Evolutionary conservation across 2,329 filamentous ascomycete genomes (phyloP).

Genomic region (Nigrograna mackinnonii): DNA sequence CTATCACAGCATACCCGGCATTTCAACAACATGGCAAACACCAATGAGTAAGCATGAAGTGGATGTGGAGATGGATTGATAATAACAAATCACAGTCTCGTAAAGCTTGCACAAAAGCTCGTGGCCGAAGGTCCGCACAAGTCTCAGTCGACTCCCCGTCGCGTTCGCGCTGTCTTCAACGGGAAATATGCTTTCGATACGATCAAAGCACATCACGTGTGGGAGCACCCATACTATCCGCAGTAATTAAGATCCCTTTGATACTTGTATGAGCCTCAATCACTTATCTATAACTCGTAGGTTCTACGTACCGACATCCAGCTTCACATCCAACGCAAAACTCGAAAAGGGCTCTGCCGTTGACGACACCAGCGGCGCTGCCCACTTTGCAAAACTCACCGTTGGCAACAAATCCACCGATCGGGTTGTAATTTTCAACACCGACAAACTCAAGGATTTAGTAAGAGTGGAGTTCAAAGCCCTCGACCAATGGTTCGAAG

Average conservation of each 20-base stretch:
- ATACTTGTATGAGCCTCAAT: not conserved
- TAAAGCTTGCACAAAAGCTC: conserved; percentile 45
- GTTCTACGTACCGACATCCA: conserved; percentile 30
- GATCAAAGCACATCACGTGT: conserved; percentile 35
- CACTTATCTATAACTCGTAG: conserved; percentile 14
- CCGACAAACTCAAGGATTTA: conserved; percentile 21
- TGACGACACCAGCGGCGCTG: conserved; percentile 19
- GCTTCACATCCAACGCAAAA: conserved; percentile 20
- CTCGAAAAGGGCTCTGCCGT: conserved; percentile 16
- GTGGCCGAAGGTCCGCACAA: conserved; percentile 42
- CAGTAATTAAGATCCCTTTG: conserved; percentile 21
- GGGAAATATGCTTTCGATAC: conserved; percentile 39
- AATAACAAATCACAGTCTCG: conserved; percentile 42
- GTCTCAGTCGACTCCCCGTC: conserved; percentile 27
- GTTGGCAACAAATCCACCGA: conserved; percentile 19
- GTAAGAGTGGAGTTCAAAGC: conserved; percentile 34
- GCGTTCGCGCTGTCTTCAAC: conserved; percentile 35
- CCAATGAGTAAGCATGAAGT: conserved; percentile 8
- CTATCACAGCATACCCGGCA: conserved; percentile 1
- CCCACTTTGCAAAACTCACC: conserved; percentile 23
- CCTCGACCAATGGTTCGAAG: conserved; percentile 57
- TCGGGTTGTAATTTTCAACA: conserved; percentile 31
- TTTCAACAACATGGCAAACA: conserved; percentile 9
- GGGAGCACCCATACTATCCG: conserved; percentile 41
- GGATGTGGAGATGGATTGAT: not conserved